Percentiles rank a stretch among this genome's conserved stretches.
Evolutionary conservation across 1,284 basidiomycete genomes (phyloP).

Genomic region (Thelephora terrestris): DNA sequence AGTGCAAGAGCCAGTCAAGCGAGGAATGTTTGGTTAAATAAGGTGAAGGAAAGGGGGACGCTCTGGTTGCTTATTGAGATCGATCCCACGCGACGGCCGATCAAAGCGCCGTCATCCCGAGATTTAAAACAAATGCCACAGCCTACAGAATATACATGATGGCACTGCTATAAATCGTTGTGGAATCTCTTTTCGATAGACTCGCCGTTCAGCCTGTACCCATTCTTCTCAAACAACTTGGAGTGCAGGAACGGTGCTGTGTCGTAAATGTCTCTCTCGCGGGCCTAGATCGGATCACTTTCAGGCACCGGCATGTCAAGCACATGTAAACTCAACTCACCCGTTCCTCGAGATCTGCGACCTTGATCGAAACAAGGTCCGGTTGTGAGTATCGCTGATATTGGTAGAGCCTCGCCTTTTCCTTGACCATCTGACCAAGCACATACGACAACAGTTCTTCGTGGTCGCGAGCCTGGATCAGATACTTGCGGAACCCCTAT

Average conservation of each 20-base stretch:
- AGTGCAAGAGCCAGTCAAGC: too few relatives aligned
- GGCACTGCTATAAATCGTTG: conserved; percentile 9
- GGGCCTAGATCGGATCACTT: conserved; percentile 45
- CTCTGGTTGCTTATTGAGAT: too few relatives aligned
- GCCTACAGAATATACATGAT: too few relatives aligned
- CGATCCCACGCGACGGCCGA: too few relatives aligned
- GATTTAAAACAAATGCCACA: too few relatives aligned
- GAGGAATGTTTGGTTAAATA: too few relatives aligned
- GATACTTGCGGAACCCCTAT: conserved; percentile 93
- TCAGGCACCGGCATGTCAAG: neutral
- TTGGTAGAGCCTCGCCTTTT: conserved; percentile 81
- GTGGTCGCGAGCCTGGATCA: conserved; percentile 89
- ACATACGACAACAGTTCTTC: conserved; percentile 94
- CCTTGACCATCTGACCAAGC: conserved; percentile 91
- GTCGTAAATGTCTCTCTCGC: conserved; percentile 93
- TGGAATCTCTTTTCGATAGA: conserved; percentile 65
- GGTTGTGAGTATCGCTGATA: conserved; percentile 71
- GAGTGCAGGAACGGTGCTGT: conserved; percentile 78
- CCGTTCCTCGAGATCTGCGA: conserved; percentile 73
- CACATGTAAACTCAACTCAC: conserved; percentile 33
- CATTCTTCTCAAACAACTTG: conserved; percentile 83
- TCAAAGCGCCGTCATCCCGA: too few relatives aligned
- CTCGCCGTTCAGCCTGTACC: conserved; percentile 59
- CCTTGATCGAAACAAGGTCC: conserved; percentile 61
- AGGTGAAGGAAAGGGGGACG: too few relatives aligned